phyloP scores from a whole-genome alignment of 495 filamentous ascomycete species.

The Penicillium simplicissimum region DNA sequence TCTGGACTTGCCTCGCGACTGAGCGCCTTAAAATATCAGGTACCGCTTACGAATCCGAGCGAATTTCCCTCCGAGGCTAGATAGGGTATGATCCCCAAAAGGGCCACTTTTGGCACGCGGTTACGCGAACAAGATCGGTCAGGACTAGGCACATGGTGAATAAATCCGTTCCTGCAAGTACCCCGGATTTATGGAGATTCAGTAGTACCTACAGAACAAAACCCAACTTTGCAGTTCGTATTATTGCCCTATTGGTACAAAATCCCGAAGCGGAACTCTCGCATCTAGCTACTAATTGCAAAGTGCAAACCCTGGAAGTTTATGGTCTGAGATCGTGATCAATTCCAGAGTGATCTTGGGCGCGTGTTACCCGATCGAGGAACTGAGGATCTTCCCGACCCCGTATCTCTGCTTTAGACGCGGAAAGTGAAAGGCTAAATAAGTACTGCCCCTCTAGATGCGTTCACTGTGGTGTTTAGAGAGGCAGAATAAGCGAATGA shows the following conservation, averaged over 20 bases:
- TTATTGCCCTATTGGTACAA: background rate
- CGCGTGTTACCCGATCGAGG: background rate
- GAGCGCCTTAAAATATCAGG: background rate
- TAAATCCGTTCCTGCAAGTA: background rate
- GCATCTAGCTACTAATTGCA: background rate
- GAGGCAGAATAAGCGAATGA: background rate
- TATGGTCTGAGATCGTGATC: background rate
- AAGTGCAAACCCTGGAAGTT: background rate
- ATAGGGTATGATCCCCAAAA: background rate
- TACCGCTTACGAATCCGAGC: background rate
- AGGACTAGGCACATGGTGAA: background rate
- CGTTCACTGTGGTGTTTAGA: background rate
- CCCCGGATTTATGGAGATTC: background rate
- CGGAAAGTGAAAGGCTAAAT: background rate
- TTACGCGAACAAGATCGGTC: background rate
- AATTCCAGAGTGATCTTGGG: background rate
- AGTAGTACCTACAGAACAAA: background rate
- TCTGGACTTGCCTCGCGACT: background rate
- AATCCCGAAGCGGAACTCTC: background rate
- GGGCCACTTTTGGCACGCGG: background rate
- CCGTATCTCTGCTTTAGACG: background rate
- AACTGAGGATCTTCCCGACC: background rate
- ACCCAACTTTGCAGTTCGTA: background rate
- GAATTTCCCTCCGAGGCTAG: background rate
- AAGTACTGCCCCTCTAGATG: background rate